Percentiles rank a stretch among this genome's conserved stretches.
Evolutionary conservation across 768 basidiomycete genomes (phyloP).

Genomic region (Gymnopilus dilepis): DNA sequence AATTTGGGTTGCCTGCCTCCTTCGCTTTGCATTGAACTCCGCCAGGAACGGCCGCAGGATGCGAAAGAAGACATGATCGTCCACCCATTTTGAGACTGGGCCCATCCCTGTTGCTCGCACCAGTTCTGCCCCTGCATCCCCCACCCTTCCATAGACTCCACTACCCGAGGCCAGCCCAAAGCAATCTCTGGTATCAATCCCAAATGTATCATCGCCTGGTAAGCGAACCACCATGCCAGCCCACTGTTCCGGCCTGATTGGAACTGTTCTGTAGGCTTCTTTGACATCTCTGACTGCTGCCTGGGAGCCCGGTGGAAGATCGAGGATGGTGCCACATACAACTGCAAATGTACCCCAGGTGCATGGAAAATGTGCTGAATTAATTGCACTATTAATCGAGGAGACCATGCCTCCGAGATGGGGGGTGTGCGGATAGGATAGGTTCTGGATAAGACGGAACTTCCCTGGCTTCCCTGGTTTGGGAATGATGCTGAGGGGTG

Average conservation of each 20-base stretch:
- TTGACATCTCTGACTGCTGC: no score
- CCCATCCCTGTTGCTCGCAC: constrained; percentile 31
- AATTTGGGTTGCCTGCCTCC: constrained; percentile 13
- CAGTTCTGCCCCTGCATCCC: constrained; percentile 28
- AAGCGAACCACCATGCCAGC: constrained; percentile 6
- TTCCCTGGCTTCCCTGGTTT: not conserved
- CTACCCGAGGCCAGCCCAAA: constrained; percentile 31
- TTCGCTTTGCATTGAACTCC: constrained; percentile 30
- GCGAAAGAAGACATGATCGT: constrained; percentile 36
- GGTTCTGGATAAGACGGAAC: not conserved
- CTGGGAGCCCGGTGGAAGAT: no score
- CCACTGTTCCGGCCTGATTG: not conserved
- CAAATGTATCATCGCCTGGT: constrained; percentile 22
- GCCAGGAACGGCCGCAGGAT: constrained; percentile 25
- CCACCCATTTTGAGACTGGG: constrained; percentile 37
- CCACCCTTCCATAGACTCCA: constrained; percentile 32
- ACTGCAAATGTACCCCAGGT: not conserved
- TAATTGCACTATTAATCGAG: not conserved
- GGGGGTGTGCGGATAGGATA: no score
- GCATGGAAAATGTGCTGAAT: not conserved
- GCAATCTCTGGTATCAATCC: constrained; percentile 28
- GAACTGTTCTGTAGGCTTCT: no score
- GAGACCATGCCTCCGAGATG: no score
- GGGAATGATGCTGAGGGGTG: not conserved
- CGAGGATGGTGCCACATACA: not conserved